Conservation (phyloP, 2,329 filamentous ascomycete species). For the Trichoderma polysporum region DNA sequence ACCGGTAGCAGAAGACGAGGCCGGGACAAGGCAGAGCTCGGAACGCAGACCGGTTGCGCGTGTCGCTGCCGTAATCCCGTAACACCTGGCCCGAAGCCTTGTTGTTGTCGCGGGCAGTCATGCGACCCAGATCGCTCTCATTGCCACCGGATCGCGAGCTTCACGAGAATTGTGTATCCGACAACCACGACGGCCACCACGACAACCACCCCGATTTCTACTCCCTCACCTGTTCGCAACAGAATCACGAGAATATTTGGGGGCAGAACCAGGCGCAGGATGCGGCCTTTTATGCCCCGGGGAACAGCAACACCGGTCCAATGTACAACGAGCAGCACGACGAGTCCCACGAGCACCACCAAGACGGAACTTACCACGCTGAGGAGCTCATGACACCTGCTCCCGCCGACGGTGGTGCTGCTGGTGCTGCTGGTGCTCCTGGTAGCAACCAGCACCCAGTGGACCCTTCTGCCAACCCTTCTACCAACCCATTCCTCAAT, state of each 20-base stretch:
- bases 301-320: neutral
- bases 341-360: neutral
- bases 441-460: neutral
- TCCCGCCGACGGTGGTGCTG: neutral
- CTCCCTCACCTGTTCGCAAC: neutral
- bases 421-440: too few species aligned
- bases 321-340: slow-evolving; percentile 1
- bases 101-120: slow-evolving; percentile 22
- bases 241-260: neutral
- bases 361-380: neutral
- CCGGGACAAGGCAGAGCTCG: slow-evolving; percentile 7
- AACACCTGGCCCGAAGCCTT: slow-evolving; percentile 6
- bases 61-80: slow-evolving; percentile 5
- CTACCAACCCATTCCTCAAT: neutral
- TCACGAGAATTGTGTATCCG: neutral
- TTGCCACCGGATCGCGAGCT: slow-evolving; percentile 18
- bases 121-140: slow-evolving; percentile 21
- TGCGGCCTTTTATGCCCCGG: slow-evolving; percentile 12
- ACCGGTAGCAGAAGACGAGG: slow-evolving; percentile 1
- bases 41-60: slow-evolving; percentile 6
- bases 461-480: neutral
- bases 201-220: neutral
- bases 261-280: slow-evolving; percentile 13
- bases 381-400: slow-evolving; percentile 15
- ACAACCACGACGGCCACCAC: neutral